These are phyloP conservation scores for Streptanthus diversifolius DNA, from an alignment of 345 rosid genomes.

Conservation along the genomic window DNA sequence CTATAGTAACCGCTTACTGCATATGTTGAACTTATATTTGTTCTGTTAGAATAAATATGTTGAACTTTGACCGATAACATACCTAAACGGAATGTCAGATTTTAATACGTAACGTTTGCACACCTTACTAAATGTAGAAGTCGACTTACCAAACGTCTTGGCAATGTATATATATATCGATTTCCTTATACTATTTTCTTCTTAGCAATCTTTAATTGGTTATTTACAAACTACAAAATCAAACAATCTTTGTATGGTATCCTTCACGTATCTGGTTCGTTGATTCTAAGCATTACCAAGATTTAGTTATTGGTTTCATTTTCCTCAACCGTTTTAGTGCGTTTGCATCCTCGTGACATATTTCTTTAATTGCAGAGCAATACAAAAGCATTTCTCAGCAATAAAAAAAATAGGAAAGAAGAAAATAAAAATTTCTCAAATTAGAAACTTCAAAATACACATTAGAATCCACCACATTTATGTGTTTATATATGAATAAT, in stretches of 20 bases:
- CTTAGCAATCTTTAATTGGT: neutral
- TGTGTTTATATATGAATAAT: no score
- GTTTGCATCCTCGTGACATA: neutral
- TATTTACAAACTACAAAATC: neutral
- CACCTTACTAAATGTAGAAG: neutral
- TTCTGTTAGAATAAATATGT: neutral
- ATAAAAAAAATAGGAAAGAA: no score
- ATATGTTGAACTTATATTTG: no score
- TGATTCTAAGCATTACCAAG: constrained; percentile 12
- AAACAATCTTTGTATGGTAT: neutral
- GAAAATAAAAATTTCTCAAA: no score
- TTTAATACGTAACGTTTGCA: neutral
- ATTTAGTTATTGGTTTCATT: neutral
- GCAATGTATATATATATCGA: neutral
- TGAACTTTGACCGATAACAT: neutral
- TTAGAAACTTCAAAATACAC: no score
- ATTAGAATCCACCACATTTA: no score
- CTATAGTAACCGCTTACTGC: no score
- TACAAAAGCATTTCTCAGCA: no score
- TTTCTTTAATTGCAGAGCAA: neutral
- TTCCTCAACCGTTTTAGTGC: neutral
- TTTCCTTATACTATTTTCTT: neutral
- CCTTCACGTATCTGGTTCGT: neutral
- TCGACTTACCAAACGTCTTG: constrained; percentile 12
- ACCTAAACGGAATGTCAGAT: neutral